Conservation (phyloP, 2,329 filamentous ascomycete genomes). For the Xylariomycetidae sp. region DNA sequence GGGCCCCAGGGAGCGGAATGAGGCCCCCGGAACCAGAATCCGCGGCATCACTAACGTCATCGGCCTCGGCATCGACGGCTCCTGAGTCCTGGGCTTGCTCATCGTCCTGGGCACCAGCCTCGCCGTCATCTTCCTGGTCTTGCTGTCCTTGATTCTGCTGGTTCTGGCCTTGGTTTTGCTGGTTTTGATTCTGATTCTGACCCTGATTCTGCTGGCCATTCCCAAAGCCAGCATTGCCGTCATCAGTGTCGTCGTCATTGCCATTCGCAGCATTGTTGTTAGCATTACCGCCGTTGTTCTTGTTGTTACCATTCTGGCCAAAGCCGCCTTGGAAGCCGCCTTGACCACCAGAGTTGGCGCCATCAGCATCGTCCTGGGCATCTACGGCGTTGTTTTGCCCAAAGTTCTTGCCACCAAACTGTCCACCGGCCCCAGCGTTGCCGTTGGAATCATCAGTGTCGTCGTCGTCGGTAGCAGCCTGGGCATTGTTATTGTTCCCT, state of each 20-base stretch:
- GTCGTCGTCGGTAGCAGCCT: too few species aligned
- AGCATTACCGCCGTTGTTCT: not conserved
- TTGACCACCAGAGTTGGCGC: not conserved
- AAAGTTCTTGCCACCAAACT: not conserved
- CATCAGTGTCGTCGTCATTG: not conserved
- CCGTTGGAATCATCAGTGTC: too few species aligned
- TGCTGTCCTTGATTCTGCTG: too few species aligned
- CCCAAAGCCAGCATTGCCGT: not conserved
- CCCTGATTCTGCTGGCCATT: not conserved
- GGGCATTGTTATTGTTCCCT: too few species aligned
- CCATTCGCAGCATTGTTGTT: not conserved
- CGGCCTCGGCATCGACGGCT: constrained; percentile 1
- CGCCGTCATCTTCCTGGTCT: too few species aligned
- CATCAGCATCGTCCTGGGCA: too few species aligned
- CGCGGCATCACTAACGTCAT: not conserved
- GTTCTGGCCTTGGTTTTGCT: too few species aligned
- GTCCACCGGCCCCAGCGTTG: too few species aligned
- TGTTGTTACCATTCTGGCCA: not conserved
- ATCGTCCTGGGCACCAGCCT: too few species aligned
- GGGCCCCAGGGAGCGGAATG: constrained; percentile 14
- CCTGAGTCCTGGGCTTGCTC: constrained; percentile 2
- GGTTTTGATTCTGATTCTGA: too few species aligned
- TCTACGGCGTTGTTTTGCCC: constrained; percentile 1
- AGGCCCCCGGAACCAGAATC: constrained; percentile 5
- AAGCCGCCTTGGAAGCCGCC: not conserved